Conservation (phyloP, 768 basidiomycete species). For the Russula foetens region DNA sequence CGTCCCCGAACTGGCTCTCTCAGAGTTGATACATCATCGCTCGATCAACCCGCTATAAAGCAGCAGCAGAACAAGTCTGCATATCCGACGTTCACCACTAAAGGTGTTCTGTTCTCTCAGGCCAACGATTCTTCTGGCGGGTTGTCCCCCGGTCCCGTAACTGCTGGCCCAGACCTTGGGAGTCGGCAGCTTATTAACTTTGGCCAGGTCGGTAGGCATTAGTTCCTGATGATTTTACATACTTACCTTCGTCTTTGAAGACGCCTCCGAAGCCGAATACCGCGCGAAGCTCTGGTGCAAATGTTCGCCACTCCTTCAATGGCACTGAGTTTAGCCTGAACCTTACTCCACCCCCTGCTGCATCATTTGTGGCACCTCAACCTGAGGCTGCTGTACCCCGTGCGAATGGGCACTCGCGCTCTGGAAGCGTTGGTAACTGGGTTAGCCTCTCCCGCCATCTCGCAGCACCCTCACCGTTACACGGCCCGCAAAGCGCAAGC, state of each 20-base stretch:
- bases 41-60: slow-evolving; percentile 43
- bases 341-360: slow-evolving; percentile 47
- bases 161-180: slow-evolving; percentile 80
- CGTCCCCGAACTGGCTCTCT: slow-evolving; percentile 62
- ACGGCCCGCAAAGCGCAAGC: slow-evolving; percentile 43
- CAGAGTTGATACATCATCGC: slow-evolving; percentile 64
- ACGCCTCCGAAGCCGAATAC: slow-evolving; percentile 32
- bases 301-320: slow-evolving; percentile 66
- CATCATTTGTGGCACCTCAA: slow-evolving; percentile 31
- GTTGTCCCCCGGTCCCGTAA: slow-evolving; percentile 73
- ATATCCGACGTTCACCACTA: slow-evolving; percentile 53
- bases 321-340: slow-evolving; percentile 58
- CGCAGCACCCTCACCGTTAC: slow-evolving; percentile 39
- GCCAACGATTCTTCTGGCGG: slow-evolving; percentile 49
- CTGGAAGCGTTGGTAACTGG: slow-evolving; percentile 81
- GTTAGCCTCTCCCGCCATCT: slow-evolving; percentile 51
- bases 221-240: not conserved
- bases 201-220: slow-evolving; percentile 44
- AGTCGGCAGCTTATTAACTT: slow-evolving; percentile 70
- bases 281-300: slow-evolving; percentile 33
- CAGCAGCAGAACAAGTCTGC: slow-evolving; percentile 81
- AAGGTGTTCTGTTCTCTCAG: slow-evolving; percentile 46
- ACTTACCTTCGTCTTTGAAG: slow-evolving; percentile 21
- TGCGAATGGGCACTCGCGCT: slow-evolving; percentile 59
- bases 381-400: slow-evolving; percentile 38